phyloP scores from a whole-genome alignment of 2,329 filamentous ascomycete genomes.

The Pseudopyricularia cyperi region DNA sequence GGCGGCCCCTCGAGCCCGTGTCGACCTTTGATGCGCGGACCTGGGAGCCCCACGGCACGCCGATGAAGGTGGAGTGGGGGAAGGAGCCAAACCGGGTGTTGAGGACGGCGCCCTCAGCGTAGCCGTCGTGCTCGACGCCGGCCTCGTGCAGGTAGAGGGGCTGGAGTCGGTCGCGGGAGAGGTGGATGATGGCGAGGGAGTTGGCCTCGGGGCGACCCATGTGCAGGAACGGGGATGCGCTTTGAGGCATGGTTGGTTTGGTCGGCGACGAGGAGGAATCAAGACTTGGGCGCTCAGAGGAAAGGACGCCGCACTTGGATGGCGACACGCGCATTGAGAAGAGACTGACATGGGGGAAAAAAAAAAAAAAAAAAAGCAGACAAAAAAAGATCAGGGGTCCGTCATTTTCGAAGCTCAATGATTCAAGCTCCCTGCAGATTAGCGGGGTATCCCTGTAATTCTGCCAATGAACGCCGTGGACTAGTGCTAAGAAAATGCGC shows the following conservation, averaged over 20 bases:
- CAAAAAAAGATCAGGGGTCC: no score
- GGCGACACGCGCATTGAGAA: no score
- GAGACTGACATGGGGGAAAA: neutral
- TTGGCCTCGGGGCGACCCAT: slow-evolving; percentile 52
- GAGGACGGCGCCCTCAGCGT: slow-evolving; percentile 63
- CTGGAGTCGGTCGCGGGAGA: slow-evolving; percentile 75
- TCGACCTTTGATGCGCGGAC: slow-evolving; percentile 82
- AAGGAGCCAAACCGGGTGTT: slow-evolving; percentile 94
- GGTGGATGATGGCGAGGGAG: slow-evolving; percentile 68
- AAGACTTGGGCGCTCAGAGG: no score
- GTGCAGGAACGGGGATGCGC: slow-evolving; percentile 63
- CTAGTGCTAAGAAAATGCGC: neutral
- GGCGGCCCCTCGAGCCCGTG: slow-evolving; percentile 75
- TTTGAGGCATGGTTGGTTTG: slow-evolving; percentile 7
- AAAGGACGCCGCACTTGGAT: no score
- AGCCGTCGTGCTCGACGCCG: slow-evolving; percentile 53
- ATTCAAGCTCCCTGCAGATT: neutral
- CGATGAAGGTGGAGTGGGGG: slow-evolving; percentile 64
- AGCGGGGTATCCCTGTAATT: neutral
- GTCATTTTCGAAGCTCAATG: no score
- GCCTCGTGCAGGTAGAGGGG: slow-evolving; percentile 57
- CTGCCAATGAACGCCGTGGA: neutral
- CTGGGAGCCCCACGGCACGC: slow-evolving; percentile 81
- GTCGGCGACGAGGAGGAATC: no score
- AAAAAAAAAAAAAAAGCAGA: neutral